These are phyloP conservation scores for Kluyveromyces sp. DNA, from an alignment of 1,139 yeast species.

Conservation along the genomic window DNA sequence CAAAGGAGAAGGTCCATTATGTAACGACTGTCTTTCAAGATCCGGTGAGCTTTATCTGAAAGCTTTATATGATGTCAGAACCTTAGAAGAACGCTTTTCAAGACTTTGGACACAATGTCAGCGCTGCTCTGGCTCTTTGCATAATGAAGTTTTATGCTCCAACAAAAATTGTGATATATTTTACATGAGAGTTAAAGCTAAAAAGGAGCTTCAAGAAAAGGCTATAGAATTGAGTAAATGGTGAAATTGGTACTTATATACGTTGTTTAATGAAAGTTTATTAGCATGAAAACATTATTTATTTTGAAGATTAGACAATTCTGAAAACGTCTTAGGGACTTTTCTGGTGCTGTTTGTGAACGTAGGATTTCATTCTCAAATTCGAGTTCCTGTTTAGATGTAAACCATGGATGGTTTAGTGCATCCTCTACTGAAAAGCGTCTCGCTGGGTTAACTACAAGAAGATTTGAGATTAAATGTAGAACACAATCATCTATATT, in stretches of 20 bases:
- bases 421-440: conserved; percentile 48
- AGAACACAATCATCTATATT: conserved; percentile 54
- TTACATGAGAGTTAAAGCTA: conserved; percentile 94
- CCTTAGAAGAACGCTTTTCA: conserved; percentile 74
- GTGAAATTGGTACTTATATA: conserved; percentile 15
- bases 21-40: conserved; percentile 66
- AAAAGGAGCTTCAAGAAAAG: conserved; percentile 71
- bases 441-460: conserved; percentile 49
- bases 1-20: conserved; percentile 68
- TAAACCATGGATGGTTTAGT: conserved; percentile 52
- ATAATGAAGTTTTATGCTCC: conserved; percentile 91
- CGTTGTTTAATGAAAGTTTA: not conserved
- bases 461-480: conserved; percentile 54
- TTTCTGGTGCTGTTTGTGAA: conserved; percentile 17
- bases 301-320: conserved; percentile 16
- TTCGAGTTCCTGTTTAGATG: conserved; percentile 6
- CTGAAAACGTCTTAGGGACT: conserved; percentile 29
- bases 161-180: conserved; percentile 96
- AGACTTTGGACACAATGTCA: conserved; percentile 98
- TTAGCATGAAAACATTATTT: not conserved
- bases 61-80: conserved; percentile 72
- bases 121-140: conserved; percentile 91
- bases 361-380: conserved; percentile 17
- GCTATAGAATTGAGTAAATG: conserved; percentile 63
- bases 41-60: conserved; percentile 75